Conservation (phyloP, 75 land plant species). For the Pseudotsuga menziesii region DNA sequence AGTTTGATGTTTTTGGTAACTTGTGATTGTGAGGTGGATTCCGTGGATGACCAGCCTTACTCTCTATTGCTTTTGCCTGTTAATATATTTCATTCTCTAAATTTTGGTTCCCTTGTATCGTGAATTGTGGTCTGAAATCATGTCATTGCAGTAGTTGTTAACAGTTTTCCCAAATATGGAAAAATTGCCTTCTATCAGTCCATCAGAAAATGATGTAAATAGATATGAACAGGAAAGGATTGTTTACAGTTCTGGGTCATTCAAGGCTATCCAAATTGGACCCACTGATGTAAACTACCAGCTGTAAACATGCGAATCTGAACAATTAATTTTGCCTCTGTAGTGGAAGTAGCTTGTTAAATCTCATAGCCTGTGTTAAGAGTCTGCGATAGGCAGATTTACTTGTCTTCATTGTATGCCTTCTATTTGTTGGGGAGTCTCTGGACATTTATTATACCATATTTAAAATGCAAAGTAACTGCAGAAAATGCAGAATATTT, state of each 20-base stretch:
- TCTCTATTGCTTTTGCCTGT: background rate
- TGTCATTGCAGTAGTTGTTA: background rate
- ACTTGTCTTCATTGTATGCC: background rate
- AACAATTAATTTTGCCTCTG: conserved; percentile 1
- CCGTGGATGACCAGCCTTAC: background rate
- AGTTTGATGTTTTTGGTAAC: background rate
- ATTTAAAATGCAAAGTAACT: background rate
- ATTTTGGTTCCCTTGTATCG: background rate
- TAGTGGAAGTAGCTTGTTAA: background rate
- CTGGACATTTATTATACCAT: background rate
- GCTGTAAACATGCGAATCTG: background rate
- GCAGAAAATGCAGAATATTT: background rate
- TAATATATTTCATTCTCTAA: background rate
- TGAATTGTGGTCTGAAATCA: background rate
- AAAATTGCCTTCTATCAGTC: background rate
- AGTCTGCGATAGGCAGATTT: background rate
- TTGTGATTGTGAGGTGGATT: background rate
- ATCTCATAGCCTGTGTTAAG: background rate
- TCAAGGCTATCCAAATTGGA: background rate
- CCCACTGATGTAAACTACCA: background rate
- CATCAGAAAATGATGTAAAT: background rate
- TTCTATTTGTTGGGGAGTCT: no score
- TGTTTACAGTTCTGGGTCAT: background rate
- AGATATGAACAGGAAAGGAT: background rate
- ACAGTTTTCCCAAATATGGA: background rate